Evolutionary conservation across 2,329 filamentous ascomycete genomes (phyloP).

Genomic region (Dactylellina sp.): DNA sequence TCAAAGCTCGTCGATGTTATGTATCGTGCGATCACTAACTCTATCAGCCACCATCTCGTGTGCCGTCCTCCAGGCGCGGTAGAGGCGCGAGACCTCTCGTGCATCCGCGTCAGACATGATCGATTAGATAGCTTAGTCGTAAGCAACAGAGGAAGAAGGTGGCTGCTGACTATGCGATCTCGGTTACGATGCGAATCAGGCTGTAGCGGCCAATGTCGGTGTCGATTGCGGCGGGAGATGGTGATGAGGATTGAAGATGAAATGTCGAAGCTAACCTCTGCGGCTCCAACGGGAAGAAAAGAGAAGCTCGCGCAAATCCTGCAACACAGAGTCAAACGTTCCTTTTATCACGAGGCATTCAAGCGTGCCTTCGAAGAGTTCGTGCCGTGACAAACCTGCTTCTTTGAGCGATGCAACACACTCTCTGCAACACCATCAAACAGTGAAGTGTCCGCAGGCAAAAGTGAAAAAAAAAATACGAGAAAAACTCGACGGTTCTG

Average conservation of each 20-base stretch:
- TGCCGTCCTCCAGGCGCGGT: slow-evolving; percentile 92
- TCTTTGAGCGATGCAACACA: slow-evolving; percentile 21
- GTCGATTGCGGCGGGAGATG: slow-evolving; percentile 6
- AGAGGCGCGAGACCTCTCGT: slow-evolving; percentile 74
- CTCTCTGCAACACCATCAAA: slow-evolving; percentile 19
- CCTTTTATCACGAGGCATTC: slow-evolving; percentile 4
- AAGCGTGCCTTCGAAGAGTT: too few relatives aligned
- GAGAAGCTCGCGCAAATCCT: neutral
- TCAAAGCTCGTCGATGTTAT: slow-evolving; percentile 40
- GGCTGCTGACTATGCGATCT: neutral
- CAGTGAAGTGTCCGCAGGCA: slow-evolving; percentile 10
- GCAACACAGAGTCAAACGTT: slow-evolving; percentile 31
- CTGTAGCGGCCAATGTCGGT: slow-evolving; percentile 2
- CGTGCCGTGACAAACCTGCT: neutral
- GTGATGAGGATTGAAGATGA: slow-evolving; percentile 17
- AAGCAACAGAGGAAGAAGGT: neutral
- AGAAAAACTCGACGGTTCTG: slow-evolving; percentile 4
- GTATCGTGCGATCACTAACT: slow-evolving; percentile 69
- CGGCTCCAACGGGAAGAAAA: slow-evolving; percentile 18
- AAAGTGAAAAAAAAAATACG: slow-evolving; percentile 30
- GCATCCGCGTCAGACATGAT: slow-evolving; percentile 61
- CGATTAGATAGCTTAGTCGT: slow-evolving; percentile 17
- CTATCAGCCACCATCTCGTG: slow-evolving; percentile 95
- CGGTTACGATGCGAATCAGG: neutral
- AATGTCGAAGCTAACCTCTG: slow-evolving; percentile 2